Base-by-base conservation (phyloP, 2,329 filamentous ascomycete genomes). In the Fusarium brachygibbosum region DNA sequence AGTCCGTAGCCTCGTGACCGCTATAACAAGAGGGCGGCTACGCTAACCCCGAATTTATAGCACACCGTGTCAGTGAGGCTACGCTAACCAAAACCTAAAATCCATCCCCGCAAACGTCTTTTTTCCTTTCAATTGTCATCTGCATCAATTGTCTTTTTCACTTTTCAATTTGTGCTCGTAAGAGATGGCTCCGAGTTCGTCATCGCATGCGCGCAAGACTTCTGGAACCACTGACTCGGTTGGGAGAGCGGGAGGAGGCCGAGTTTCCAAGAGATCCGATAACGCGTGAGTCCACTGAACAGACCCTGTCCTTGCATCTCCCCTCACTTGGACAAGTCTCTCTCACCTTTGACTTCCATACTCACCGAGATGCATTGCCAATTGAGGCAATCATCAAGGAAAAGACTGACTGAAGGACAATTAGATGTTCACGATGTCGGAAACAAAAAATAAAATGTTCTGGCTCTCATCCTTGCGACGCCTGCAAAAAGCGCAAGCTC, bases 381-480 rank as follows among this genome's bases (percentile, higher is more conserved):
- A 28, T 38, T 28, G 12, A 8, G 6, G 8, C 2, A 13, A 6
- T 11, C 32, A 19, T 5, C 12, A 31, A 8, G 9, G 3, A 25
- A n/a, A 44, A 9, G 3, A 34, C 31, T 49, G 6, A 51, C n/a
- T 2, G 7, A 51, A n/a, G 5, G 1, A 10, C 9, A 32, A 12
- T 32, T 28, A 76, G 75, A 3, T 77, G 75, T 10, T 68, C 70
- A 2, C 46, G 75, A n/a, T 79, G 77, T 44, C 75, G 77, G 8
- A 74, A 74, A 34, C 76, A 78, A 42, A 79, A 79, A 59, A 78
- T 78, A 49, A 79, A 79, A 55, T 79, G 77, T 12, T 78, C 75
- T 0, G 77, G 77, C 0, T 74, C 71, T 1, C 73, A 77, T 21
- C 77, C 77, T 1, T 79, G 77, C 42, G 75, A 75, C 11, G 77